These are phyloP conservation scores for Talaromyces trachyspermus DNA, from an alignment of 495 filamentous ascomycete genomes.

Conservation along the genomic window DNA sequence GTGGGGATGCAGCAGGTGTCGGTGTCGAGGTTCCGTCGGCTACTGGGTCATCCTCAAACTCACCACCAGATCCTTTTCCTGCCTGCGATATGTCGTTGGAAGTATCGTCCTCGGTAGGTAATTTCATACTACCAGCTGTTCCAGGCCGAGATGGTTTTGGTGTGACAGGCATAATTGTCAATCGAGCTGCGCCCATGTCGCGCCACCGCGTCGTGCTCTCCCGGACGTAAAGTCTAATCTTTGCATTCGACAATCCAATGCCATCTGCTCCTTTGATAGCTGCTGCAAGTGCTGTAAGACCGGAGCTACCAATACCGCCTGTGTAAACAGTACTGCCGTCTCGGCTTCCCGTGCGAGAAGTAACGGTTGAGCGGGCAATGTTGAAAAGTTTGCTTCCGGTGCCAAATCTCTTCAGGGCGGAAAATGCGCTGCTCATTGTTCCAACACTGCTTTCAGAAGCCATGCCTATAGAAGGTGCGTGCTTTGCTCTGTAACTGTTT, in stretches of 20 bases:
- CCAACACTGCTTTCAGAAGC: conserved; percentile 52
- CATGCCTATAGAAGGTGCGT: conserved; percentile 44
- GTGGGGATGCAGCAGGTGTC: conserved; percentile 24
- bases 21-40: conserved; percentile 4
- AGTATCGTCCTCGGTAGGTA: conserved; percentile 10
- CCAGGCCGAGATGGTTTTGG: conserved; percentile 39
- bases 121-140: conserved; percentile 19
- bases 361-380: conserved; percentile 59
- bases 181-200: conserved; percentile 75
- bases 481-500: conserved; percentile 51
- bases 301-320: conserved; percentile 48
- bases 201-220: conserved; percentile 76
- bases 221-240: conserved; percentile 73
- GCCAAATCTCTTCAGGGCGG: conserved; percentile 68
- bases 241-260: conserved; percentile 64
- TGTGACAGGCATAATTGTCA: conserved; percentile 71
- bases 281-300: conserved; percentile 49
- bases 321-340: conserved; percentile 53
- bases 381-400: conserved; percentile 61
- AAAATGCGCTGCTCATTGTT: conserved; percentile 57
- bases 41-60: background rate
- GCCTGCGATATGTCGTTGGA: background rate
- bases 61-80: background rate
- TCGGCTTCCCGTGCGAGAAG: conserved; percentile 46
- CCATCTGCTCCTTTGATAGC: conserved; percentile 43